Base-by-base conservation (phyloP, 768 basidiomycete genomes). In the Pleurotus platypus region DNA sequence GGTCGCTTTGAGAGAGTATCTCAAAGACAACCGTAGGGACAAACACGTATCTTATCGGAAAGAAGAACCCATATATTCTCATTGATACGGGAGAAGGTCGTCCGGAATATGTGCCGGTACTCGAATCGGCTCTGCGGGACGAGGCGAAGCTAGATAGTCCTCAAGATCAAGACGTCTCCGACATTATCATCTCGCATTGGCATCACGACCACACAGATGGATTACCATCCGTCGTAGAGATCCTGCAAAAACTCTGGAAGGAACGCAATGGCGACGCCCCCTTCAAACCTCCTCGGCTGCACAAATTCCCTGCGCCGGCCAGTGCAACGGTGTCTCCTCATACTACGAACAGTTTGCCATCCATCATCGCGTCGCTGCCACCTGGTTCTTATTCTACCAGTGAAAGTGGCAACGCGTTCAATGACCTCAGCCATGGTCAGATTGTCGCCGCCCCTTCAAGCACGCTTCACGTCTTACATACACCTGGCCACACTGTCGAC, bases 141-240 rank as follows among this genome's bases (percentile, higher is more conserved):
- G 22, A 37, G 26, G 64, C 70, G 24, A 63, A 63, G 55, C 64
- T 72, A 8, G 58, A 65, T 39, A 69, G 80, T 51, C 66, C 74
- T 5, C 56, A 63, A 20, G 72, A 76, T 46, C 83, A 84, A 6
- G 80, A 86, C 49, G 72, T 98, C 49, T 92, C 91, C 9, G 94
- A 98, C 66, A 91, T 98, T 70, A 76, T 98, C 64, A 76, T 98
- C 56, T 92, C 94, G 0, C 96, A 98, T 69, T 87, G 87, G 79
- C 96, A 98, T 67, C 73, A 75, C 27, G 96, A 98, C 71, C 96
- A 98, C 62, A 77, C 87, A 60, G 81, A 82, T 5, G 96, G 94
- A 4, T 74, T 97, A 2, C 81, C 81, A 0, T 72, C 80, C 26
- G 87, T 97, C 0, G 78, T 98, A 1, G 60, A 65, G 4, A 81